phyloP scores from a whole-genome alignment of 2,329 filamentous ascomycete genomes.

The Scedosporium aurantiacum region DNA sequence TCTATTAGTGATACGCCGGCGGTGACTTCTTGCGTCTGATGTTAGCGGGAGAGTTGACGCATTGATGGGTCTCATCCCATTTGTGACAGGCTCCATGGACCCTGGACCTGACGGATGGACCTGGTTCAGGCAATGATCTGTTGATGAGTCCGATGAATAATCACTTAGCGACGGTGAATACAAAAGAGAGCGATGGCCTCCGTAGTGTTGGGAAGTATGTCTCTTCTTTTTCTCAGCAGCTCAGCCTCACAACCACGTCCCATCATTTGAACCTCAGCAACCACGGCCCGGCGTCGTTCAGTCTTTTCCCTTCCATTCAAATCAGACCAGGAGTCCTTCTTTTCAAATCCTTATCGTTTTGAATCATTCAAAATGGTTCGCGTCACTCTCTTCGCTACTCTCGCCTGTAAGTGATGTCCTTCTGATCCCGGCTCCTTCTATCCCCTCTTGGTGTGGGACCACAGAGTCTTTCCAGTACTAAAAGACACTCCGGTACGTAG shows the following conservation, averaged over 20 bases:
- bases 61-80: background rate
- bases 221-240: background rate
- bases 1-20: background rate
- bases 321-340: slow-evolving; percentile 12
- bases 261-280: background rate
- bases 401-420: slow-evolving; percentile 16
- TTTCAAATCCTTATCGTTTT: background rate
- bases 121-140: background rate
- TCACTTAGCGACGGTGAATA: background rate
- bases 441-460: background rate
- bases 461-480: background rate
- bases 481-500: slow-evolving; percentile 4
- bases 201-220: background rate
- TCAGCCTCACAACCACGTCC: background rate
- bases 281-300: slow-evolving; percentile 2
- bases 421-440: background rate
- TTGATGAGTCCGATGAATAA: background rate
- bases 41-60: background rate
- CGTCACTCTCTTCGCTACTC: slow-evolving; percentile 13
- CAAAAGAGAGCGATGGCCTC: background rate
- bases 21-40: slow-evolving; percentile 6
- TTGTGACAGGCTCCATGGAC: background rate
- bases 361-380: slow-evolving; percentile 15
- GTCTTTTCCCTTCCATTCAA: slow-evolving; percentile 7
- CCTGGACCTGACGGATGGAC: background rate